Base-by-base conservation (phyloP, 1,139 yeast species). In the Lodderomyces orthopsilosis region DNA sequence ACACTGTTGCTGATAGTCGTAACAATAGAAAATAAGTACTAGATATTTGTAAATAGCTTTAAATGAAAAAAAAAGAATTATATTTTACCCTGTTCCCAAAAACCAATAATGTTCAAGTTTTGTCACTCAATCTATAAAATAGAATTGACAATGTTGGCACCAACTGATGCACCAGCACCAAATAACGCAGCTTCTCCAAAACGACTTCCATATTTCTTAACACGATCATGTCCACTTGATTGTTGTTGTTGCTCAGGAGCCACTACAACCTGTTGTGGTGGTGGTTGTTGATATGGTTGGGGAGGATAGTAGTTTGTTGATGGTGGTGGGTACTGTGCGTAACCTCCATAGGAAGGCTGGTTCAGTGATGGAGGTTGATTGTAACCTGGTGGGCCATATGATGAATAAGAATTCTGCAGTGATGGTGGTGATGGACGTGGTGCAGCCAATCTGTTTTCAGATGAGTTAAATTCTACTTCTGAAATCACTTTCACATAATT, bases 121-220 rank as follows among this genome's bases (percentile, higher is more conserved):
- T 8, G 5, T 8, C n/a, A 24, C 12, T 23, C 14, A 34, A 34
- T n/a, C 22, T 74, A 89, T 54, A 90, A 87, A 48, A 91, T 90
- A 37, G 90, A 80, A 66, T 91, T 85, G 50, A 93, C 89, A 44
- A 93, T 52, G 58, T 91, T 93, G 41, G 93, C 77, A 56, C 98
- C 98, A 43, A 91, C 74, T 1, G 97, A 85, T 35, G 98, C 96
- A 72, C 98, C 98, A 17, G 97, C 98, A 65, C 98, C 98, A 54
- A 89, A 91, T 47, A 91, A 81, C 23, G 95, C 95, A 6, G 97
- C 97, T 55, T 89, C 84, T 43, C 97, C 97, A 43, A 91, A 70
- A 64, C 87, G 85, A 46, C 87, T 74, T 15, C 97, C 97, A 55
- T 88, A 80, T 60, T 77, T 84, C 62, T 78, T 81, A 43, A 85